phyloP scores from a whole-genome alignment of 2,329 filamentous ascomycete species.

The Dactylonectria macrodidyma region DNA sequence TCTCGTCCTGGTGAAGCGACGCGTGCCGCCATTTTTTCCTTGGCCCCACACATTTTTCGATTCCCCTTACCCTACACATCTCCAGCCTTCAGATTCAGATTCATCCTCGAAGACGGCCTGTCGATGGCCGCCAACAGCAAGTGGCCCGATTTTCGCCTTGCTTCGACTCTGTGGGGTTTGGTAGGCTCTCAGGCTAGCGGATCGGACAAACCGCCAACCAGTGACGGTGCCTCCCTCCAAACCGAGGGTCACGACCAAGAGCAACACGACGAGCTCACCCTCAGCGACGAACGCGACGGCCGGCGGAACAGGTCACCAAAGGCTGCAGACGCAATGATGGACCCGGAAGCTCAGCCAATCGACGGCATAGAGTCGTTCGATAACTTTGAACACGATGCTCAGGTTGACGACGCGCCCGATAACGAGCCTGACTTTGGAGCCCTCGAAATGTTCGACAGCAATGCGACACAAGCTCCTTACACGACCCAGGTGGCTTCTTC shows the following conservation, averaged over 20 bases:
- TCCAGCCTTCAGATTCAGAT: constrained; percentile 33
- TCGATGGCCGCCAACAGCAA: constrained; percentile 50
- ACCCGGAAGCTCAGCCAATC: constrained; percentile 43
- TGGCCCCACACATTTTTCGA: constrained; percentile 46
- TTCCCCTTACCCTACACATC: constrained; percentile 47
- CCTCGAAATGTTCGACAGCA: constrained; percentile 58
- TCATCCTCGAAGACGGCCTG: constrained; percentile 38
- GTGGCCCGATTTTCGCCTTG: constrained; percentile 54
- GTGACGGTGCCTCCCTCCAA: constrained; percentile 34
- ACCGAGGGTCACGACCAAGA: constrained; percentile 35
- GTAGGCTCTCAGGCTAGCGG: constrained; percentile 48
- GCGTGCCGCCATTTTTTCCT: constrained; percentile 47
- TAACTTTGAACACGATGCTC: constrained; percentile 43
- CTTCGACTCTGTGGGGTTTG: constrained; percentile 50
- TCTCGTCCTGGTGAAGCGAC: constrained; percentile 27
- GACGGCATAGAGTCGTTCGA: constrained; percentile 47
- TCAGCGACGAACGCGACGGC: constrained; percentile 36
- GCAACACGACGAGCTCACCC: constrained; percentile 35
- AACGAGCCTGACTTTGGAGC: constrained; percentile 51
- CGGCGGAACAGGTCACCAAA: constrained; percentile 34
- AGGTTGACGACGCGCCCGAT: constrained; percentile 39
- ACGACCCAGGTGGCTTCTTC: constrained; percentile 46
- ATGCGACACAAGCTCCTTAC: constrained; percentile 50
- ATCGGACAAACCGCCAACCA: constrained; percentile 41
- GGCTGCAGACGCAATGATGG: constrained; percentile 39